Conservation (phyloP, 179 eudicot genomes). For the Heliamphora pulchella region DNA sequence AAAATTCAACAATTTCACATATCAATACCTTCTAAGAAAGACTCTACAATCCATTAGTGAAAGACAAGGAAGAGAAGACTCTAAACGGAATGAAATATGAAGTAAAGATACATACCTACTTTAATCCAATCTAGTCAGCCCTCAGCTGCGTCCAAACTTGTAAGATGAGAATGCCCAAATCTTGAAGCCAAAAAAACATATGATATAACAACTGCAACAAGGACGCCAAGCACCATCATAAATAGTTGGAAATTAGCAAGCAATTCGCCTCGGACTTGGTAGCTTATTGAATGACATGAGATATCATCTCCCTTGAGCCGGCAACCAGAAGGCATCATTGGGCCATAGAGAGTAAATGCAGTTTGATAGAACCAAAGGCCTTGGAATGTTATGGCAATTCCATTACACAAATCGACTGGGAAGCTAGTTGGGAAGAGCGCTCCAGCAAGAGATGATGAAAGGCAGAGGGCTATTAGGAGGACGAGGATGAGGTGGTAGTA, state of each 20-base stretch:
- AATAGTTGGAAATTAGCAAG: constrained; percentile 85
- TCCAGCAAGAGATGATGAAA: constrained; percentile 52
- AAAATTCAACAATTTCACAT: background rate
- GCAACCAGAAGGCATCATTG: constrained; percentile 91
- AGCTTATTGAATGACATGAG: constrained; percentile 39
- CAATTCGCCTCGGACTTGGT: constrained; percentile 63
- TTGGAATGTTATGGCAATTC: constrained; percentile 73
- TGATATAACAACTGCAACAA: constrained; percentile 33
- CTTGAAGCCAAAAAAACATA: constrained; percentile 43
- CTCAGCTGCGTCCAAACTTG: constrained; percentile 8
- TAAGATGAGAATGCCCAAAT: constrained; percentile 27
- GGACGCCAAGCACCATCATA: constrained; percentile 46
- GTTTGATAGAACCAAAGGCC: constrained; percentile 98
- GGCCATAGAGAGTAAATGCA: constrained; percentile 85
- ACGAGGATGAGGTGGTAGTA: constrained; percentile 85
- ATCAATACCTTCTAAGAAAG: background rate
- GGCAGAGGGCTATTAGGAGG: constrained; percentile 66
- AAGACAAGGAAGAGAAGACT: background rate
- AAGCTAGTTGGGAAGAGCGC: constrained; percentile 73
- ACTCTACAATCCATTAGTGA: background rate
- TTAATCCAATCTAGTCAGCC: constrained; percentile 17
- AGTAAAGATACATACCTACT: background rate
- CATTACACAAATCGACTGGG: constrained; percentile 61
- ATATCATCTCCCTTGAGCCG: constrained; percentile 43
- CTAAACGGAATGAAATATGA: background rate